Conservation (phyloP, 176 grass and related monocot genomes). For the Oryza brachyantha region DNA sequence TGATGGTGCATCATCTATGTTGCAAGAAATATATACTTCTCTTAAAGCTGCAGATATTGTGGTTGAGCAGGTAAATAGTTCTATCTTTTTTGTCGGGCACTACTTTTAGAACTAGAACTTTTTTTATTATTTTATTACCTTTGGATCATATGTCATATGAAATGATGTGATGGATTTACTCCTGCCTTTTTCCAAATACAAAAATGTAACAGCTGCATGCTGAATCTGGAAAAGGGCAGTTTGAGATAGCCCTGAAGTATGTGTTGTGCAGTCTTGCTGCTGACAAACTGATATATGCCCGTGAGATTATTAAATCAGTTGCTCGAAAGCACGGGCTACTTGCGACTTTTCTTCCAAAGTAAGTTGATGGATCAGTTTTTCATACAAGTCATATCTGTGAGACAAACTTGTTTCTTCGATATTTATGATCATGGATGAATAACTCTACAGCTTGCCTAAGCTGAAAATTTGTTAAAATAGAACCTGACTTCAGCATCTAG, state of each 20-base stretch:
- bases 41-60: conserved; percentile 68
- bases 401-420: conserved; percentile 7
- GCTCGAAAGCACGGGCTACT: conserved; percentile 76
- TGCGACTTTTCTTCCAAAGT: conserved; percentile 93
- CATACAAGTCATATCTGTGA: conserved; percentile 3
- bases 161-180: conserved; percentile 8
- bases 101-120: not conserved
- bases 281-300: conserved; percentile 89
- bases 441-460: not conserved
- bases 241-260: conserved; percentile 89
- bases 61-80: conserved; percentile 68
- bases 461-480: not conserved
- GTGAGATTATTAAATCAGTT: conserved; percentile 85
- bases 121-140: conserved; percentile 8
- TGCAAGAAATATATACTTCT: conserved; percentile 78
- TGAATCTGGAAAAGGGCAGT: conserved; percentile 88
- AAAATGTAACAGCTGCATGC: conserved; percentile 75
- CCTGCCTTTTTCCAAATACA: not conserved
- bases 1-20: conserved; percentile 67
- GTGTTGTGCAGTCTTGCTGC: conserved; percentile 75
- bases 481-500: not conserved
- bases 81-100: not conserved
- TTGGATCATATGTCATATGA: conserved; percentile 10
- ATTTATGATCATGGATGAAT: conserved; percentile 15
- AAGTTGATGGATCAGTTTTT: conserved; percentile 44